Conservation (phyloP, 495 filamentous ascomycete genomes). For the Halenospora varia region DNA sequence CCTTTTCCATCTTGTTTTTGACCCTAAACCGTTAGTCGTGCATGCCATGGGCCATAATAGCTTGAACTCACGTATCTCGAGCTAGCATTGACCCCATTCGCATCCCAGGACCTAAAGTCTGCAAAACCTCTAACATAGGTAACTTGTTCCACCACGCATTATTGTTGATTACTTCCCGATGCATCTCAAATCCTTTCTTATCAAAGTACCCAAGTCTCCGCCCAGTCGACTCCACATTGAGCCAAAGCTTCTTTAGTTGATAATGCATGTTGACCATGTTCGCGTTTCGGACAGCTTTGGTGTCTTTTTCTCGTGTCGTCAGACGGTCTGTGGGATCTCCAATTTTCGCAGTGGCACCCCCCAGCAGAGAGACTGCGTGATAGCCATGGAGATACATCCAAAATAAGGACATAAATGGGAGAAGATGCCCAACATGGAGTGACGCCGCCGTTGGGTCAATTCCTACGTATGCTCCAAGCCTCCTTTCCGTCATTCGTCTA, state of each 20-base stretch:
- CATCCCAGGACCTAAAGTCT: conserved; percentile 64
- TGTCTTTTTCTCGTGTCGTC: conserved; percentile 57
- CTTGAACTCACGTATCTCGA: conserved; percentile 72
- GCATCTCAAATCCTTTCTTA: conserved; percentile 55
- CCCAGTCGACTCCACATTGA: conserved; percentile 61
- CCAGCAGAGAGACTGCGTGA: conserved; percentile 69
- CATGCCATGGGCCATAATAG: background rate
- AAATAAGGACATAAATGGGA: conserved; percentile 90
- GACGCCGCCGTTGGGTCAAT: conserved; percentile 91
- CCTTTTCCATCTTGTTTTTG: conserved; percentile 70
- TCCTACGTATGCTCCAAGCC: conserved; percentile 80
- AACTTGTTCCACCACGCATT: conserved; percentile 71
- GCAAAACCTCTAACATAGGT: conserved; percentile 67
- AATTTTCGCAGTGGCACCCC: conserved; percentile 79
- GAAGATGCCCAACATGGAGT: conserved; percentile 86
- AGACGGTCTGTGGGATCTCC: conserved; percentile 84
- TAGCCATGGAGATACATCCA: conserved; percentile 90
- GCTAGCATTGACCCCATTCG: conserved; percentile 82
- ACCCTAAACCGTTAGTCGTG: conserved; percentile 48
- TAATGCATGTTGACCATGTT: conserved; percentile 75
- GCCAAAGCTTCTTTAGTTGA: conserved; percentile 76
- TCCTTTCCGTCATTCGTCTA: conserved; percentile 61
- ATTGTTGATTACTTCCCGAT: conserved; percentile 69
- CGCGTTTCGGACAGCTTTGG: conserved; percentile 49
- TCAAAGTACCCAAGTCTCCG: conserved; percentile 50